Evolutionary conservation across 805 yeast species (phyloP), one percentile per base, ranked within the genome.

Genomic region (Hagleromyces aurorensis): DNA sequence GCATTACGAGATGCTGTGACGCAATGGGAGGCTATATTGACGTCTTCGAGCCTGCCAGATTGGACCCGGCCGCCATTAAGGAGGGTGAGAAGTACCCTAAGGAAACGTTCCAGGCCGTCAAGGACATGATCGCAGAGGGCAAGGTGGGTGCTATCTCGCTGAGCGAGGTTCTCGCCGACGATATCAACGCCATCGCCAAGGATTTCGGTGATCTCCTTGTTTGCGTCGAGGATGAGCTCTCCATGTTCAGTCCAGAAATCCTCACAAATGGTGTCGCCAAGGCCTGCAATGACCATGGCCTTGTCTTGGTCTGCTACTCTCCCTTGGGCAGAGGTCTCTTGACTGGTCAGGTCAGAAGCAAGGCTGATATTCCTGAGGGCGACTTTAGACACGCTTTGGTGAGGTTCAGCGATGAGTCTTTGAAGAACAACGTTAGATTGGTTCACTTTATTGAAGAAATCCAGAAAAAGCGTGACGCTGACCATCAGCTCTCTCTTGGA

Each of bases 291-390:
- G 72, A 77, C 37, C 55, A 66, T 19, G 64, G 64, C 10, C 69
- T 86, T 33, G 79, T 91, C 9, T 62, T 83, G 17, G 63, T 83
- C 34, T 82, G 86, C 15, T 86, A 86, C 57, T 79, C 94, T 17
- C 96, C 96, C 17, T 64, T 86, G 32, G 78, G 86, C 7, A 68
- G 82, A 46, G 96, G 95, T 1, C 61, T 78, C 37, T 64, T 86
- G 32, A 76, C 89, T 3, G 94, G 91, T 33, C 38, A 47, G 19
- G 56, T 75, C 30, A 72, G 57, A 15, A 55, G 67, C 5, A 44
- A 57, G 13, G 45, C 54, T 0, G 76, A 72, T 32, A 46, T 79
- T 20, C 70, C 75, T 9, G 61, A 61, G 23, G 77, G 70, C 23
- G 89, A 80, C 46, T 34, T 74, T 31, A 64, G 84, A 41, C 38